These are phyloP conservation scores for Microcyclosporella mali DNA, from an alignment of 2,329 filamentous ascomycete species.

Conservation along the genomic window DNA sequence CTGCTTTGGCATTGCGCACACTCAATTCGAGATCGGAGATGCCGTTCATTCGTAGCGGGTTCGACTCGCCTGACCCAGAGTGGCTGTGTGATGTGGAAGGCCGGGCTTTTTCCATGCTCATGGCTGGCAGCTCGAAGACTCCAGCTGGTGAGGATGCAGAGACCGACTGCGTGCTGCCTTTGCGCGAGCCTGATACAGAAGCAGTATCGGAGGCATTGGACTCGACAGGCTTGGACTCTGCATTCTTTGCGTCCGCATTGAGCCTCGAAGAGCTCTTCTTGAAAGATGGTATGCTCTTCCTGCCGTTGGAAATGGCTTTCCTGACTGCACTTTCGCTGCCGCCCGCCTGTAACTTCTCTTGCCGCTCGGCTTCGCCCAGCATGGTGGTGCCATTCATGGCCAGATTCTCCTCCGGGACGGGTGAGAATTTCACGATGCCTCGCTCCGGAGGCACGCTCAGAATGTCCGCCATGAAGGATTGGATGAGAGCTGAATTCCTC, in stretches of 20 bases:
- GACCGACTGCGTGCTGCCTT: not conserved
- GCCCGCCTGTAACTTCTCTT: constrained; percentile 42
- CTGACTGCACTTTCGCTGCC: constrained; percentile 38
- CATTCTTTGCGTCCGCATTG: constrained; percentile 13
- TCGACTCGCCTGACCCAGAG: constrained; percentile 16
- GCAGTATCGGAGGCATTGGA: not conserved
- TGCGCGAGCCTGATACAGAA: not conserved
- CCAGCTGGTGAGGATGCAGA: constrained; percentile 7
- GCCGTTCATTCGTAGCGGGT: constrained; percentile 30
- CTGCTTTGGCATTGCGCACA: constrained; percentile 2
- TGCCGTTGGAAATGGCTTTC: constrained; percentile 29
- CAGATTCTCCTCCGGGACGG: constrained; percentile 64
- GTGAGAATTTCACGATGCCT: constrained; percentile 66
- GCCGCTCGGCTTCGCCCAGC: constrained; percentile 59
- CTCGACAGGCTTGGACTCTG: not conserved
- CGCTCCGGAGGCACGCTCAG: constrained; percentile 60
- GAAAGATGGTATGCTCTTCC: constrained; percentile 25
- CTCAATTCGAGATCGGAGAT: constrained; percentile 16
- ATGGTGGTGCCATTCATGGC: constrained; percentile 67
- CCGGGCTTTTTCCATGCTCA: constrained; percentile 15
- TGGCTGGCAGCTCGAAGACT: constrained; percentile 25
- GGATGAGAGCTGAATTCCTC: constrained; percentile 70
- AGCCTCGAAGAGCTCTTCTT: constrained; percentile 20
- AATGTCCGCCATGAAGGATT: constrained; percentile 65
- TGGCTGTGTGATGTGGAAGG: constrained; percentile 22